These are phyloP conservation scores for Pythium coloratum DNA, from an alignment of 352 stramenopile species.

Conservation along the genomic window DNA sequence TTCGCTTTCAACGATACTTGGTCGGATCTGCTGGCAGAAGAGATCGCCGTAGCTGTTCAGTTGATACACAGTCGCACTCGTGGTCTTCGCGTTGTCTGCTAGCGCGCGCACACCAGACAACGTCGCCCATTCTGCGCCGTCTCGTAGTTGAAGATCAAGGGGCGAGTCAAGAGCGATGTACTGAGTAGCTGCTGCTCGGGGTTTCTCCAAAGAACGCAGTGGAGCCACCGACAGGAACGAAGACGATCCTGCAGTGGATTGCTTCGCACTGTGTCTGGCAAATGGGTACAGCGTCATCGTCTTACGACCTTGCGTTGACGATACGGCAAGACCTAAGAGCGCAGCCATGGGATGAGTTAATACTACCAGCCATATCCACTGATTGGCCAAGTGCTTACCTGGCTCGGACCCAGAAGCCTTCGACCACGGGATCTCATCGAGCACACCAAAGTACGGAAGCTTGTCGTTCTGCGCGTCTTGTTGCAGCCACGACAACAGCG, in stretches of 20 bases:
- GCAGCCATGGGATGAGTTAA: not conserved
- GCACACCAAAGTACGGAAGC: constrained; percentile 14
- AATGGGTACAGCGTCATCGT: constrained; percentile 26
- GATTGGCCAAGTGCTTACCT: constrained; percentile 2
- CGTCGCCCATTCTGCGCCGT: constrained; percentile 60
- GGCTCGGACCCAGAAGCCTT: not conserved
- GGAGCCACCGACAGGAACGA: constrained; percentile 37
- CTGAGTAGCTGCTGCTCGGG: constrained; percentile 31
- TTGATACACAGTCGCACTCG: constrained; percentile 43
- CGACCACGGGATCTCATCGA: constrained; percentile 20
- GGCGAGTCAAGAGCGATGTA: constrained; percentile 57
- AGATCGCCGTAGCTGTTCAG: constrained; percentile 69
- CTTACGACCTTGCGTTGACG: constrained; percentile 20
- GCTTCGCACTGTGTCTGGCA: not conserved
- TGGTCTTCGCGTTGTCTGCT: constrained; percentile 10
- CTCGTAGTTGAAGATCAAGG: constrained; percentile 57
- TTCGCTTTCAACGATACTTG: constrained; percentile 30
- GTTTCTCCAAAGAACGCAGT: constrained; percentile 29
- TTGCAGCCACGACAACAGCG: constrained; percentile 65
- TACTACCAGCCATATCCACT: not conserved
- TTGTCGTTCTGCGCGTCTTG: constrained; percentile 15
- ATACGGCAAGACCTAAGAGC: constrained; percentile 19
- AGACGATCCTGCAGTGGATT: not conserved
- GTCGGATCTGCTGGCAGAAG: constrained; percentile 54
- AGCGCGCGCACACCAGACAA: constrained; percentile 54